A percentile compares a stretch with the other conserved stretches of the same genome.
These are phyloP conservation scores for Spathaspora passalidarum DNA, from an alignment of 805 yeast genomes.

Conservation along the genomic window DNA sequence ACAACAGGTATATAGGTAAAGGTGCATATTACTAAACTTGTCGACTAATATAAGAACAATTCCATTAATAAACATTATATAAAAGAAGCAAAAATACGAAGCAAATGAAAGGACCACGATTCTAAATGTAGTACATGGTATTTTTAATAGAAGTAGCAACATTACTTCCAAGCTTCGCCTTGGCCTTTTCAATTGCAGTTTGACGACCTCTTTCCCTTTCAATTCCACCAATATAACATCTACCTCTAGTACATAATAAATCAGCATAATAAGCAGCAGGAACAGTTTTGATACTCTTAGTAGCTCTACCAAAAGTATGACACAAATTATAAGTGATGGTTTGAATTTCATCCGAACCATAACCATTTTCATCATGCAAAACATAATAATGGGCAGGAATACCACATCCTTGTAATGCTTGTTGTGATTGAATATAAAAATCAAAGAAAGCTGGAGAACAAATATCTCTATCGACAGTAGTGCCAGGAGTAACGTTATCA, in stretches of 20 bases:
- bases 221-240: conserved; percentile 8
- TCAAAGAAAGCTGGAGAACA: conserved; percentile 8
- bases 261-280: conserved; percentile 11
- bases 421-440: conserved; percentile 10
- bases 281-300: conserved; percentile 8
- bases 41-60: neutral
- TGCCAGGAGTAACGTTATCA: conserved; percentile 9
- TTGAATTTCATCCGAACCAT: conserved; percentile 7
- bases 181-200: conserved; percentile 6
- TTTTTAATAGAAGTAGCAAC: conserved; percentile 4
- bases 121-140: conserved; percentile 9
- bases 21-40: conserved; percentile 11
- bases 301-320: conserved; percentile 11
- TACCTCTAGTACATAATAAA: conserved; percentile 9
- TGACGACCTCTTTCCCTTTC: conserved; percentile 3
- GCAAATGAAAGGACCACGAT: neutral
- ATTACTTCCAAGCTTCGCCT: conserved; percentile 4
- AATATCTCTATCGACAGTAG: conserved; percentile 7
- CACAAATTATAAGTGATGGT: conserved; percentile 9
- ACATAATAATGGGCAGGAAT: conserved; percentile 11
- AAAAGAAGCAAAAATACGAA: neutral
- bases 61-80: neutral
- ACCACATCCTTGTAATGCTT: conserved; percentile 11
- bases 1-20: conserved; percentile 7
- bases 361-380: conserved; percentile 9